Evolutionary conservation across 352 stramenopile species (phyloP).

Genomic region (Pythium aphanidermatum): DNA sequence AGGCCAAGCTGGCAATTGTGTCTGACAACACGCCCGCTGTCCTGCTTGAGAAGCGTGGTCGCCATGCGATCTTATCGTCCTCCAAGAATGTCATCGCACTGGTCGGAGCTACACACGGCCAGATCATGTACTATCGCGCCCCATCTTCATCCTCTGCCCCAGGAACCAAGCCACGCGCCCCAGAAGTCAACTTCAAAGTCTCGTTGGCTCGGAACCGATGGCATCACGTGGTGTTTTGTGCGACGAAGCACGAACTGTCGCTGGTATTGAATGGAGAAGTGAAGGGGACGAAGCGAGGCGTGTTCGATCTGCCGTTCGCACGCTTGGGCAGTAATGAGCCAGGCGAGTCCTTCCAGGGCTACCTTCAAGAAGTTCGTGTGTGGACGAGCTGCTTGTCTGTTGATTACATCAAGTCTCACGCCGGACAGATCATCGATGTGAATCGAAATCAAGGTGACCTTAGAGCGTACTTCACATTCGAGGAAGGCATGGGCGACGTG

Average conservation of each 20-base stretch:
- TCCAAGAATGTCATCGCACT: conserved; percentile 45
- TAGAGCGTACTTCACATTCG: conserved; percentile 67
- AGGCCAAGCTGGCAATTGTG: conserved; percentile 43
- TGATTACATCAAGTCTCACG: conserved; percentile 30
- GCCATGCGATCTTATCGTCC: conserved; percentile 60
- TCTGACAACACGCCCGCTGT: conserved; percentile 42
- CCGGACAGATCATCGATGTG: conserved; percentile 35
- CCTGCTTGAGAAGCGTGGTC: conserved; percentile 42
- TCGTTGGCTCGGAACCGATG: conserved; percentile 41
- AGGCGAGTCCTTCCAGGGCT: conserved; percentile 54
- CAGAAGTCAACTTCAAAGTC: conserved; percentile 45
- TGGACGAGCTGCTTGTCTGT: conserved; percentile 38
- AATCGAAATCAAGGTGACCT: conserved; percentile 12
- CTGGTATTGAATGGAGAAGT: conserved; percentile 45
- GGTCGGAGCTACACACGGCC: conserved; percentile 20
- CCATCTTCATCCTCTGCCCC: not conserved
- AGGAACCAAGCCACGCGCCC: conserved; percentile 15
- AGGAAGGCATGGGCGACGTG: conserved; percentile 61
- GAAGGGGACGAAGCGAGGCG: conserved; percentile 30
- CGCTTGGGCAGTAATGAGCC: conserved; percentile 31
- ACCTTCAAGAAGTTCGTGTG: conserved; percentile 60
- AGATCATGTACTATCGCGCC: conserved; percentile 45
- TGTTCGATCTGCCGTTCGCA: conserved; percentile 52
- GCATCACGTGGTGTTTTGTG: conserved; percentile 54
- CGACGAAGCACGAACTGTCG: conserved; percentile 36